Percentiles rank a stretch among this genome's conserved stretches.
phyloP scores from a whole-genome alignment of 140 eudicot species.

The Anethum foeniculum region DNA sequence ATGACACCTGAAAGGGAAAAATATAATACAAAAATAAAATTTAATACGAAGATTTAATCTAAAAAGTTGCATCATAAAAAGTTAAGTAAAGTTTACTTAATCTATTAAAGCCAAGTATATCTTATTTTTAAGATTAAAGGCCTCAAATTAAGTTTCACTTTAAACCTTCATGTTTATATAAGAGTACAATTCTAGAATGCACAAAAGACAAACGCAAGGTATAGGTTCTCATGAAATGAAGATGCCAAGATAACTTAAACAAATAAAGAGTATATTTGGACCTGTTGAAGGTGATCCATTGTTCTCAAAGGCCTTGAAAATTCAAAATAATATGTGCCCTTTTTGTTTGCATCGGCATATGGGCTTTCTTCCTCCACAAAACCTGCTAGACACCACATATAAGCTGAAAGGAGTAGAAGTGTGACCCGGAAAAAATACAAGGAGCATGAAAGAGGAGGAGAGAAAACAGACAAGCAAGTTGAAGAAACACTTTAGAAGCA shows the following conservation, averaged over 20 bases:
- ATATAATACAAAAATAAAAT: too few species aligned
- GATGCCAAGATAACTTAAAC: neutral
- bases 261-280: constrained; percentile 9
- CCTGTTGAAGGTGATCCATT: constrained; percentile 64
- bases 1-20: too few species aligned
- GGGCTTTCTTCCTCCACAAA: constrained; percentile 53
- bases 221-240: neutral
- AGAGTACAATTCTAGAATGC: neutral
- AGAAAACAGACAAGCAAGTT: neutral
- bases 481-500: neutral
- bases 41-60: too few species aligned
- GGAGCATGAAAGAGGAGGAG: neutral
- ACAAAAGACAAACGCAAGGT: neutral
- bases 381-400: constrained; percentile 25
- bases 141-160: neutral
- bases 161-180: neutral
- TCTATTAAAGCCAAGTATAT: too few species aligned
- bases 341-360: constrained; percentile 36
- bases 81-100: too few species aligned
- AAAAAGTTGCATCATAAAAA: too few species aligned
- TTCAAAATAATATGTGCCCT: constrained; percentile 58
- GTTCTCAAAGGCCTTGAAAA: constrained; percentile 53
- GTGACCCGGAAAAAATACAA: neutral
- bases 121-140: too few species aligned
- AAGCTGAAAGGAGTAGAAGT: neutral